A percentile compares a stretch with the other conserved stretches of the same genome.
Evolutionary conservation across 768 basidiomycete species (phyloP).

Genomic region (Rubroboletus satanas): DNA sequence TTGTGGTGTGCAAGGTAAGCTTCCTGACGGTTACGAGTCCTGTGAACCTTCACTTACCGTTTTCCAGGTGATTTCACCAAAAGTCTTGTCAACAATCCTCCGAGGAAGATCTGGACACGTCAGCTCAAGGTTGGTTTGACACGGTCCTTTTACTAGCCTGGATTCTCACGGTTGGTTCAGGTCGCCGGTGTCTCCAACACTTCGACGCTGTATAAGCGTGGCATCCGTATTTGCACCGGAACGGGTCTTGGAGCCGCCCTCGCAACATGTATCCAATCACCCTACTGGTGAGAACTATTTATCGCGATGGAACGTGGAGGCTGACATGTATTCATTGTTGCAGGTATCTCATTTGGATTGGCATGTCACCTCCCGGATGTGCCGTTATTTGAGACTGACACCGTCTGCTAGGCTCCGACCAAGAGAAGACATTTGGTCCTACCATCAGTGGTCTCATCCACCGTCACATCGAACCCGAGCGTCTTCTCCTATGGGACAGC

Average conservation of each 20-base stretch:
- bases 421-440: conserved; percentile 81
- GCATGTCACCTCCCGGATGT: conserved; percentile 29
- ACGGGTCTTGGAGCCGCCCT: conserved; percentile 79
- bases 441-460: conserved; percentile 73
- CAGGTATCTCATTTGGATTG: conserved; percentile 81
- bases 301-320: background rate
- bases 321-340: conserved; percentile 1
- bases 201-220: conserved; percentile 72
- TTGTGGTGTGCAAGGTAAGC: conserved; percentile 65
- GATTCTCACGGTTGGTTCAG: conserved; percentile 33
- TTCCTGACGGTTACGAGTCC: background rate
- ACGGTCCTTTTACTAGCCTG: background rate
- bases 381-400: conserved; percentile 7
- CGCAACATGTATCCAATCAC: conserved; percentile 73
- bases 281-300: conserved; percentile 51
- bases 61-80: conserved; percentile 67
- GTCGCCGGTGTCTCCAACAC: conserved; percentile 80
- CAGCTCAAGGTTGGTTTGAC: conserved; percentile 58
- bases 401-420: conserved; percentile 58
- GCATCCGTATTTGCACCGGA: conserved; percentile 78
- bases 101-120: conserved; percentile 71
- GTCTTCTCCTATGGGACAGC: conserved; percentile 73
- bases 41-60: background rate
- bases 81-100: conserved; percentile 65
- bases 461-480: conserved; percentile 68